Evolutionary conservation across 139 green algal species (phyloP), one percentile per base, ranked within the genome.

Genomic region (Pycnococcus provasolii): DNA sequence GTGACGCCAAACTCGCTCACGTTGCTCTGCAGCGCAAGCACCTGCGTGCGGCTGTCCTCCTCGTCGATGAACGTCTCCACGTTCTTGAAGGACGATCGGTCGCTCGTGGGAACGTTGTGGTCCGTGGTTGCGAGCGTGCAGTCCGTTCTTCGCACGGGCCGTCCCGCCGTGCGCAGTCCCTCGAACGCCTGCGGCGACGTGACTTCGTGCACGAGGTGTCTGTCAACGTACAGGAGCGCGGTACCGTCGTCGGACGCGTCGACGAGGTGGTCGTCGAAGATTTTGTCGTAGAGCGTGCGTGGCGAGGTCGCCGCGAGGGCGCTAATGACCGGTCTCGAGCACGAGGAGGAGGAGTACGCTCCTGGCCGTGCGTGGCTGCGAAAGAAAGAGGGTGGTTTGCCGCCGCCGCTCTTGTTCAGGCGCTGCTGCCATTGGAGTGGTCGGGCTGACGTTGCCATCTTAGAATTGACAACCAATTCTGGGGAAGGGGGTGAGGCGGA

Each of bases 201-300:
- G 46, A 79, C 73, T 50, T 79, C 73, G 62, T 79, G 73, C n/a
- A 79, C 60, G 43, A 79, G 55, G 62, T 79, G 73, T 45, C 67
- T 45, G 58, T 79, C 73, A 53, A 79, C 71, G 67, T 72, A 79
- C 11, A 79, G n/a, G 50, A 79, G 55, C 4, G 44, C 42, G 3
- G 72, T 77, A 8, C 71, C 71, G 48, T 77, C 65, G 11, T 69
- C 64, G 47, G 62, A 40, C 65, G 50, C 64, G 59, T 68, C 53
- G 40, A 77, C 53, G 15, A 61, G n/a, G 57, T 77, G 71, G 50
- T 77, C 63, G 13, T 64, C 58, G 11, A 69, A 62, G 47, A 77
- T 77, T 46, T 77, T 77, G 48, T 77, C 71, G 65, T 73, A 77
- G 58, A 77, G 58, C 7, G 71, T 77, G 26, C 26, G 26, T 26